Evolutionary conservation across 768 basidiomycete species (phyloP).

Genomic region (Hortiboletus campestris): DNA sequence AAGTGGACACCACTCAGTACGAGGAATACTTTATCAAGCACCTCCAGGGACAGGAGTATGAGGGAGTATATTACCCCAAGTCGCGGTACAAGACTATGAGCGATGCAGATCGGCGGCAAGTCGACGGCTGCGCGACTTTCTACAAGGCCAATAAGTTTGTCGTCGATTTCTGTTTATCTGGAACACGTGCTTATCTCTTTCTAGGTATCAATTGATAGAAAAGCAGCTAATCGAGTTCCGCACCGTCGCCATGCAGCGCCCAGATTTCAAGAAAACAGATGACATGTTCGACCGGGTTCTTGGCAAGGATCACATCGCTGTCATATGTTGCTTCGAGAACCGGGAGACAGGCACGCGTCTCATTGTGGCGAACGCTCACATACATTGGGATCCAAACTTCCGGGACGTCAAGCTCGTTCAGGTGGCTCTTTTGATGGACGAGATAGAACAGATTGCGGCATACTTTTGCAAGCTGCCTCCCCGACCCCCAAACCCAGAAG

Average conservation of each 20-base stretch:
- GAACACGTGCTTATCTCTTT: constrained; percentile 4
- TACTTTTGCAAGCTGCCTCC: constrained; percentile 85
- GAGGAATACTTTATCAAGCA: constrained; percentile 85
- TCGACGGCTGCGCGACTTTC: constrained; percentile 97
- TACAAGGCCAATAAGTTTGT: constrained; percentile 86
- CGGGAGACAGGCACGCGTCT: constrained; percentile 82
- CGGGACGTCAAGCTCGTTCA: constrained; percentile 98
- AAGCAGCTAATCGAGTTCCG: constrained; percentile 93
- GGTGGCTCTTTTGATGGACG: constrained; percentile 87
- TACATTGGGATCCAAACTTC: constrained; percentile 90
- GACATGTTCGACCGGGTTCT: constrained; percentile 99
- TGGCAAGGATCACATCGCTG: constrained; percentile 90
- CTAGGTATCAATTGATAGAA: constrained; percentile 89
- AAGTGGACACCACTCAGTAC: constrained; percentile 90
- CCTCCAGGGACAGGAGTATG: constrained; percentile 75
- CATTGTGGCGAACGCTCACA: constrained; percentile 87
- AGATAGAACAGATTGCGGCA: constrained; percentile 84
- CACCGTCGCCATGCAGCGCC: constrained; percentile 86
- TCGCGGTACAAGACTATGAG: constrained; percentile 92
- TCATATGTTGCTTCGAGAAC: constrained; percentile 84
- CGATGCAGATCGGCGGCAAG: constrained; percentile 77
- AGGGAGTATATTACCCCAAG: constrained; percentile 90
- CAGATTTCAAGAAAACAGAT: constrained; percentile 95
- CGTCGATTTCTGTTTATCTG: not conserved
- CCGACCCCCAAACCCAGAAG: constrained; percentile 41